These are phyloP conservation scores for Didymella exigua DNA, from an alignment of 2,329 filamentous ascomycete species.

Conservation along the genomic window DNA sequence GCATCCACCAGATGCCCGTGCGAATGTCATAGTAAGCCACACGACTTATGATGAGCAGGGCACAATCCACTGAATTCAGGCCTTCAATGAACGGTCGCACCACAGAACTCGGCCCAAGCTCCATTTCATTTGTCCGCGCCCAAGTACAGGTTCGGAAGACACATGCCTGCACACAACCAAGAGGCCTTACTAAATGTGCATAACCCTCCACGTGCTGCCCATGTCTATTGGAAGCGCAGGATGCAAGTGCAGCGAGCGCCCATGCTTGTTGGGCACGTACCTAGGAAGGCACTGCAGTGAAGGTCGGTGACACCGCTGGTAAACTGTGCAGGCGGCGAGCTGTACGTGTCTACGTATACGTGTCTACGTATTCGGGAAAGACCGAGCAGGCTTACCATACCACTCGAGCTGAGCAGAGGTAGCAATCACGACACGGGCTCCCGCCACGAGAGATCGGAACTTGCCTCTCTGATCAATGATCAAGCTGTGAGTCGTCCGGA, in stretches of 20 bases:
- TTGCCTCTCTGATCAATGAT: conserved; percentile 1
- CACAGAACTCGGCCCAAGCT: conserved; percentile 24
- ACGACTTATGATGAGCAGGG: conserved; percentile 5
- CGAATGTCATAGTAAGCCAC: conserved; percentile 17
- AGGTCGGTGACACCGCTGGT: conserved; percentile 8
- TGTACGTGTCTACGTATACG: neutral
- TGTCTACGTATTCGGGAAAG: conserved; percentile 1
- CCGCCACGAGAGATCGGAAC: conserved; percentile 17
- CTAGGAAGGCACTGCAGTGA: conserved; percentile 22
- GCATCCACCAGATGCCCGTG: conserved; percentile 2
- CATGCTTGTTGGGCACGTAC: conserved; percentile 24
- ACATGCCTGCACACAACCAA: conserved; percentile 21
- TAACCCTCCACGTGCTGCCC: conserved; percentile 25
- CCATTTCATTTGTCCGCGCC: conserved; percentile 24
- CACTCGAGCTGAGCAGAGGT: conserved; percentile 3
- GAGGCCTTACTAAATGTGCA: conserved; percentile 11
- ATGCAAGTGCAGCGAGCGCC: conserved; percentile 22
- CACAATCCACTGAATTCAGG: conserved; percentile 5
- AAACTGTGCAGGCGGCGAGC: conserved; percentile 21
- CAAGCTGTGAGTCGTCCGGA: conserved; percentile 6
- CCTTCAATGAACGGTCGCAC: conserved; percentile 22
- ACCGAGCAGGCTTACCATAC: neutral
- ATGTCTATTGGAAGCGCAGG: conserved; percentile 18
- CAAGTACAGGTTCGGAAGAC: conserved; percentile 17
- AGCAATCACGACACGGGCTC: conserved; percentile 17